Evolutionary conservation across 441 rosid genomes (phyloP).

Genomic region (Eruca vesicaria): DNA sequence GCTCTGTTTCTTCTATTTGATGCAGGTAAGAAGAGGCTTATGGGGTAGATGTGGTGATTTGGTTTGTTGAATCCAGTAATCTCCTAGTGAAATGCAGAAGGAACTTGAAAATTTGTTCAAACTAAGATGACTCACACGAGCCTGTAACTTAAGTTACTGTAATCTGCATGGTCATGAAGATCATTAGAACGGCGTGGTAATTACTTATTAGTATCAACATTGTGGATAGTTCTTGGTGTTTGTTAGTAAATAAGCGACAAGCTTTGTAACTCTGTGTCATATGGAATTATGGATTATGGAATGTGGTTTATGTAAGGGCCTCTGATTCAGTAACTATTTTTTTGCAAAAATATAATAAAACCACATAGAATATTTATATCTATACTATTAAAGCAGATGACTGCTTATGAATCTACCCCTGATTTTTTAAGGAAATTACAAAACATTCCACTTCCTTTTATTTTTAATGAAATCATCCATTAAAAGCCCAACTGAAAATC

Average conservation of each 20-base stretch:
- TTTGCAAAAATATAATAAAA: too few species aligned
- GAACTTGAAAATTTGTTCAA: neutral
- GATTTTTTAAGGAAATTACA: too few species aligned
- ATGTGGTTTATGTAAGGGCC: neutral
- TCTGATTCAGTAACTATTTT: neutral
- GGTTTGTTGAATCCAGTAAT: neutral
- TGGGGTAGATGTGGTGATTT: neutral
- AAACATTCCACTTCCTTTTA: too few species aligned
- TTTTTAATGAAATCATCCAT: too few species aligned
- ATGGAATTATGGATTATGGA: too few species aligned
- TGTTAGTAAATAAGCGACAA: neutral
- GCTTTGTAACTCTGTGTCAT: neutral
- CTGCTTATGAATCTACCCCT: too few species aligned
- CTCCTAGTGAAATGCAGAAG: neutral
- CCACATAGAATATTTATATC: too few species aligned
- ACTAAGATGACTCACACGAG: neutral
- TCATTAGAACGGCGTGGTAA: neutral
- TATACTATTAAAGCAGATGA: too few species aligned
- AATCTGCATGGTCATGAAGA: neutral
- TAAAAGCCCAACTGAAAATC: too few species aligned
- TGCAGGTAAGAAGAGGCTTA: slow-evolving; percentile 31
- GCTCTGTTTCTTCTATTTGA: slow-evolving; percentile 6
- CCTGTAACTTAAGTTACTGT: neutral
- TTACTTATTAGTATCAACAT: neutral
- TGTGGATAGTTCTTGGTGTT: neutral